phyloP scores from a whole-genome alignment of 2,329 filamentous ascomycete genomes.

The Phialemonium atrogriseum region DNA sequence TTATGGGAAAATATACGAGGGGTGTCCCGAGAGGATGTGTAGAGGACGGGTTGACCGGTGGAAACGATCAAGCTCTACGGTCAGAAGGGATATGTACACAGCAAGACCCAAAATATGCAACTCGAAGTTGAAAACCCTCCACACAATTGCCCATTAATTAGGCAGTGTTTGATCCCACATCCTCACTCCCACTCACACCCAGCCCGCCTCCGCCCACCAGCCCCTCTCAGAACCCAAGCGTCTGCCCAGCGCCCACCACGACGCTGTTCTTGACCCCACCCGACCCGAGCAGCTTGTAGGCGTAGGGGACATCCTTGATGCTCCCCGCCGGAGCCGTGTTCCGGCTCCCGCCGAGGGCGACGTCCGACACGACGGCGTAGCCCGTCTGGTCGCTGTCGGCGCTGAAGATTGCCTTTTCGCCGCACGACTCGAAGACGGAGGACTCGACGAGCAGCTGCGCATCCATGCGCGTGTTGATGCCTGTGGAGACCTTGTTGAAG shows the following conservation, averaged over 20 bases:
- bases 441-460: slow-evolving; percentile 54
- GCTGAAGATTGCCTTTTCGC: slow-evolving; percentile 26
- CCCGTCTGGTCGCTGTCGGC: slow-evolving; percentile 32
- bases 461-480: slow-evolving; percentile 48
- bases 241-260: slow-evolving; percentile 28
- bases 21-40: no score
- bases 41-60: no score
- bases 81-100: no score
- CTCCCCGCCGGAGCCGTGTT: slow-evolving; percentile 42
- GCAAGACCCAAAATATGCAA: no score
- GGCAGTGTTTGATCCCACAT: no score
- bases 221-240: slow-evolving; percentile 25
- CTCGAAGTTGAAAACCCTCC: no score
- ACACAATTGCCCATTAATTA: no score
- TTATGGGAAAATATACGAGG: no score
- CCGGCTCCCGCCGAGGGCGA: slow-evolving; percentile 31
- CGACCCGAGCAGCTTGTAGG: slow-evolving; percentile 43
- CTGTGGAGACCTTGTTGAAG: slow-evolving; percentile 33
- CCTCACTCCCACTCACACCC: no score
- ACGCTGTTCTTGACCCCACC: slow-evolving; percentile 36
- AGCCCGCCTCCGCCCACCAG: no score
- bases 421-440: slow-evolving; percentile 36
- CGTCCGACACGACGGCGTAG: slow-evolving; percentile 31
- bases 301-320: slow-evolving; percentile 43
- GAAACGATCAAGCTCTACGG: no score